Base-by-base conservation (phyloP, 1,284 basidiomycete species). In the Rhodofomes roseus region DNA sequence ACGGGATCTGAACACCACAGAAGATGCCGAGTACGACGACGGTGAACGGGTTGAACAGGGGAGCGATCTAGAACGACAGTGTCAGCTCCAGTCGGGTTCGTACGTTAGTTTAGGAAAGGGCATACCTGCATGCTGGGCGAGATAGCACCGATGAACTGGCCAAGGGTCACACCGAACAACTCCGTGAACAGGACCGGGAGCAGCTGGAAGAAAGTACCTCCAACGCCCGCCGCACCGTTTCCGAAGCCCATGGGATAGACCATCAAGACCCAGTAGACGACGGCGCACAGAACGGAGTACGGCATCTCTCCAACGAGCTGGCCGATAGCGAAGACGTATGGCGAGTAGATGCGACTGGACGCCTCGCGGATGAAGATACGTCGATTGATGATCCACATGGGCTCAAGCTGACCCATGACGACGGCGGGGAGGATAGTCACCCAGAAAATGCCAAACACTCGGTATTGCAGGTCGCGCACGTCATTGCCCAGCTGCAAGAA, bases 261-360 rank as follows among this genome's bases (percentile, higher is more conserved):
- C 86, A 91, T 87, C 48, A 92, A 74, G 37, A 87, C 78, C 89
- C 89, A 95, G 76, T 93, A 95, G 0, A 87, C 79, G 57, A 87
- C 71, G 1, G 83, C 87, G 63, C 91, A 94, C 2, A 90, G 64
- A 14, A 91, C 72, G 48, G 85, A 90, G 75, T 92, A 90, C 1
- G 91, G 93, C 64, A 91, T 83, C 74, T 96, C 93, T 57, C 92
- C 90, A 22, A 92, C 71, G 43, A 95, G 79, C 70, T 95, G 93
- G 11, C 87, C 87, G 52, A 92, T 81, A 14, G 93, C 91, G 70
- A 96, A 96, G 51, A 93, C 89, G 61, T 85, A 85, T 0, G 89
- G 87, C 1, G 86, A 89, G 71, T 93, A 93, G 62, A 90, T 90
- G 40, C 86, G 79, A 76, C 86, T 89, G 2, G 87, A 90, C 0